Evolutionary conservation across 108 stramenopile genomes (phyloP).

Genomic region (Mayamaea pseudoterrestris): DNA sequence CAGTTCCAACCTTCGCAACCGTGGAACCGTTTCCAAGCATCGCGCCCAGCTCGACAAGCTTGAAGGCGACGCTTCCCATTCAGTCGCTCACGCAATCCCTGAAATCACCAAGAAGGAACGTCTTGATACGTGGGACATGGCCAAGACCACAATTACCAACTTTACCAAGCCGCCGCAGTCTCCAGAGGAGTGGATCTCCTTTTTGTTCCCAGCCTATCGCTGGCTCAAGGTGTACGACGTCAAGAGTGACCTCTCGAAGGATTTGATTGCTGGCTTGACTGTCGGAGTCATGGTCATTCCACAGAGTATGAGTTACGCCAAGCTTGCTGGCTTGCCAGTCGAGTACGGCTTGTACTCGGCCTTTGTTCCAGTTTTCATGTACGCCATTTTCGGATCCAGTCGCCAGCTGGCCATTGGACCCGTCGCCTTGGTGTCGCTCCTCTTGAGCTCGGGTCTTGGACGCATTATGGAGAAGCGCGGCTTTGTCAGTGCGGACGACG

Average conservation of each 20-base stretch:
- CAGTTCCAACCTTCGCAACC: too few species aligned
- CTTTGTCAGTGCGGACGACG: slow-evolving; percentile 27
- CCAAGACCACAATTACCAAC: too few species aligned
- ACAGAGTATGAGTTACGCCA: slow-evolving; percentile 81
- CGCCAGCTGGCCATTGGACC: slow-evolving; percentile 82
- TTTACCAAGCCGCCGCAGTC: too few species aligned
- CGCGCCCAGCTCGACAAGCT: too few species aligned
- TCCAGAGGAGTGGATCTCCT: too few species aligned
- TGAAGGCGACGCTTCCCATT: too few species aligned
- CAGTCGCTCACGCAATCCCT: too few species aligned
- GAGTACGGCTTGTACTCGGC: slow-evolving; percentile 81
- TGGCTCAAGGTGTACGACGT: slow-evolving; percentile 21
- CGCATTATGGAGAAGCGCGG: slow-evolving; percentile 14
- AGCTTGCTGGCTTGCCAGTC: slow-evolving; percentile 71
- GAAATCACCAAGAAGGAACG: too few species aligned
- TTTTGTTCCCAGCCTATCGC: too few species aligned
- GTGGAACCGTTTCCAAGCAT: too few species aligned
- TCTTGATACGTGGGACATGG: too few species aligned
- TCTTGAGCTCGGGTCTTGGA: slow-evolving; percentile 30
- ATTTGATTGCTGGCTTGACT: slow-evolving; percentile 47
- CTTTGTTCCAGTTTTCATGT: slow-evolving; percentile 59
- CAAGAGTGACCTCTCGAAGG: slow-evolving; percentile 7
- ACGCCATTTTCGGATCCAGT: slow-evolving; percentile 67
- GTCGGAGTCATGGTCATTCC: slow-evolving; percentile 85
- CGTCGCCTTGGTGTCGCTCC: slow-evolving; percentile 55